Evolutionary conservation across 2,329 filamentous ascomycete genomes (phyloP), one percentile per base, ranked within the genome.

Genomic region (Exophiala bonariae): DNA sequence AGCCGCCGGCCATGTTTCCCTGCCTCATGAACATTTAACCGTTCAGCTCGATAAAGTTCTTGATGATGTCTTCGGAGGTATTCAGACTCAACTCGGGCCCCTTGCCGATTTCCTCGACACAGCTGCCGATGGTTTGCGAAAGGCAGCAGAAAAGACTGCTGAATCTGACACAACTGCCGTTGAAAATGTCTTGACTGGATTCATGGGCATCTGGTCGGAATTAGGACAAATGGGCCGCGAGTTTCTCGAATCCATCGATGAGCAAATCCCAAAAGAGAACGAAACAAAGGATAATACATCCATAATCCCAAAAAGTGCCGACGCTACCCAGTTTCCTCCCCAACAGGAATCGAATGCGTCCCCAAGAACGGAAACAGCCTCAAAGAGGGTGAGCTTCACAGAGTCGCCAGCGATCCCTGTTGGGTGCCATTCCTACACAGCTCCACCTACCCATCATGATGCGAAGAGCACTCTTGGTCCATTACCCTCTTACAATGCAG

Each of bases 131-230:
- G 59, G 63, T 3, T 62, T 67, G 37, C 62, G 60, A 17, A 63
- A 66, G 37, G 59, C 65, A 17, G 63, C 67, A 41, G 63, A 66
- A 30, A 63, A 62, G 41, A 65, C 62, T n/a, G 61, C 65, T 18
- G 61, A 66, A 19, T 59, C 62, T 6, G 67, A 71, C 23, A 49
- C 65, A 14, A 64, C 64, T 34, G 59, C 66, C 10, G 61, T 68
- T 17, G 65, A 69, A 33, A 62, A 64, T 47, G 55, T 70, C 11
- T 60, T 69, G 6, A 60, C 64, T 26, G 61, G 65, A 19, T 59
- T 76, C 28, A 68, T 65, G 40, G 61, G 54, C 42, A 64, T 75
- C 55, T 65, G 70, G 3, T 57, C 60, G n/a, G 69, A 72, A 37
- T 55, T 74, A 35, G 66, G 68, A 36, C 59, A 50, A 35, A 36